Conservation (phyloP, 208 protist genomes). For the Novymonas esmeraldas region DNA sequence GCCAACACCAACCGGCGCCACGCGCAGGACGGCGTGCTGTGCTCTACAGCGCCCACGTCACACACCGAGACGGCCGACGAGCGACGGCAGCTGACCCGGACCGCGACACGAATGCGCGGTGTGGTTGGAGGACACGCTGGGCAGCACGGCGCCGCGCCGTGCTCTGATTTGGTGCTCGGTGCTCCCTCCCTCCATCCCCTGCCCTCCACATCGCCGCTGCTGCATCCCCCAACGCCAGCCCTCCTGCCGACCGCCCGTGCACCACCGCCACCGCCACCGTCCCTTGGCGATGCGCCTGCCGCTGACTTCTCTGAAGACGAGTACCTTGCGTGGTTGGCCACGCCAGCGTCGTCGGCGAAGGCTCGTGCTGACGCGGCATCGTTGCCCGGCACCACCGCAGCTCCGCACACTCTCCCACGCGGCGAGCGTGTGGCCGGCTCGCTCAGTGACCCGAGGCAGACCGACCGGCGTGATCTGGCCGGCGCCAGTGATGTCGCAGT, state of each 20-base stretch:
- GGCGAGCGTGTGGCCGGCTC: background rate
- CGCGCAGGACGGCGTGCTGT: background rate
- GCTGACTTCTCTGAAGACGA: constrained; percentile 19
- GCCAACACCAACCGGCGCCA: background rate
- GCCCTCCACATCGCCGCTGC: background rate
- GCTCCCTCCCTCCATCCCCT: background rate
- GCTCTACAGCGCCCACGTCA: background rate
- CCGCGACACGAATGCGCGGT: no score
- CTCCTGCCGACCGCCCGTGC: constrained; percentile 2
- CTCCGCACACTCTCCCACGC: background rate
- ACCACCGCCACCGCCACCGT: background rate
- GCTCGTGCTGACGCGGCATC: background rate
- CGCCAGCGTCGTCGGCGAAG: constrained; percentile 3
- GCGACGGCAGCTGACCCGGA: constrained; percentile 3
- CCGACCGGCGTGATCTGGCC: background rate
- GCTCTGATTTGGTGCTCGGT: background rate
- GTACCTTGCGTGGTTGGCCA: constrained; percentile 14
- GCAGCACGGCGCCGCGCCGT: background rate
- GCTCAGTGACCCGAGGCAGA: background rate
- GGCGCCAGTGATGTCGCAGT: background rate
- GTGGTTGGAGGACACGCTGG: no score
- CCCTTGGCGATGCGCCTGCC: background rate
- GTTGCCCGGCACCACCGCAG: background rate
- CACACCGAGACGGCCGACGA: constrained; percentile 6
- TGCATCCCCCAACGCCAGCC: constrained; percentile 4